Base-by-base conservation (phyloP, 352 stramenopile genomes). In the Aphanomyces cochlioides region DNA sequence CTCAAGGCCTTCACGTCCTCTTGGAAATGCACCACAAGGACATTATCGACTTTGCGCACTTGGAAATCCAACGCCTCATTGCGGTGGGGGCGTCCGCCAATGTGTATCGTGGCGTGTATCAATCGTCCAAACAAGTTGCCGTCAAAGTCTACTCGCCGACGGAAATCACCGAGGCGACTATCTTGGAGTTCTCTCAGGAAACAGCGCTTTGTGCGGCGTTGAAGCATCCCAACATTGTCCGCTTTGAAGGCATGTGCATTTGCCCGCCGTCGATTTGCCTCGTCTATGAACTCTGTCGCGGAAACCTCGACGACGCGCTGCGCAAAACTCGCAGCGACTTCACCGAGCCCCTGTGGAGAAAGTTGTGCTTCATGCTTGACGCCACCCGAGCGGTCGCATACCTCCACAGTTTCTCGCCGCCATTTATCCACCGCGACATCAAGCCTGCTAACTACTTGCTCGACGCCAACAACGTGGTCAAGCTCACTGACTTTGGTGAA, bases 381-480 rank as follows among this genome's bases (percentile, higher is more conserved):
- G 80, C 77, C 17, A 78, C 79, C 21, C 75, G 83, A 28, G 81
- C 79, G 0, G 78, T 90, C 7, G 82, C 85, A 7, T 90, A 90
- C 73, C 56, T 92, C 34, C 83, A 92, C 73, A 89, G 80, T 54
- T 90, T 90, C 69, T 84, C 83, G 5, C 85, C 85, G 3, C 73
- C 85, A 7, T 91, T 89, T 48, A 66, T 92, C 5, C 81, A 90
- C 38, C 77, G 81, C 7, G 85, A 92, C 54, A 92, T 92, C 58
- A 88, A 90, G 34, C 83, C 83, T 3, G 75, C 79, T 0, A 96
- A 95, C 67, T 95, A 96, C 66, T 80, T 95, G 15, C 78, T 96
- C 4, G 77, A 86, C 15, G 66, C 72, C 0, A 76, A 81, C 36
- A 75, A 77, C 63, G 79, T 75, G 8, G 80, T 89, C n/a, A 95